A percentile compares a stretch with the other conserved stretches of the same genome.
Evolutionary conservation across 2,329 filamentous ascomycete genomes (phyloP).

Genomic region (Paecilomyces dactylethromorphus): DNA sequence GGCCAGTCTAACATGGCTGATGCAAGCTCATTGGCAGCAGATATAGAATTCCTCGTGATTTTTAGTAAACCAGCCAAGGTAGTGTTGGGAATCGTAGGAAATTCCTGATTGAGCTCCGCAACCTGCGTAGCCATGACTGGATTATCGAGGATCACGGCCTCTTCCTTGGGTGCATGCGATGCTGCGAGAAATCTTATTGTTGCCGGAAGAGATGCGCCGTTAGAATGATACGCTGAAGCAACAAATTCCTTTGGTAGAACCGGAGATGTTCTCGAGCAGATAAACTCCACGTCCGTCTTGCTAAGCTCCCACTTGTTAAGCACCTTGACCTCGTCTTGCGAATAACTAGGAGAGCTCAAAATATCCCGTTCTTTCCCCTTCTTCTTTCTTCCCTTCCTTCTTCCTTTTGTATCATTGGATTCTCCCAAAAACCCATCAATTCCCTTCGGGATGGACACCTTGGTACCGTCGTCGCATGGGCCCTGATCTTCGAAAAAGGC

Average conservation of each 20-base stretch:
- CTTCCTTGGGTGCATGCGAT: constrained; percentile 37
- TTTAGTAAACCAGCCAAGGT: constrained; percentile 49
- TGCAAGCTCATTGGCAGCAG: constrained; percentile 55
- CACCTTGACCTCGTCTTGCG: constrained; percentile 4
- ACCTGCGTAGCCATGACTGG: constrained; percentile 43
- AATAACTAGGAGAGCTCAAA: constrained; percentile 9
- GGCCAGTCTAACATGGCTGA: constrained; percentile 43
- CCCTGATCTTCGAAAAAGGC: constrained; percentile 67
- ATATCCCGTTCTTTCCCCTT: constrained; percentile 4
- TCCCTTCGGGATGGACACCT: constrained; percentile 53
- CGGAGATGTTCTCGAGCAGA: constrained; percentile 46
- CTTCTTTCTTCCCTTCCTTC: constrained; percentile 11
- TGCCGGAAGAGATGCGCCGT: constrained; percentile 48
- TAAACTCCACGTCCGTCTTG: constrained; percentile 54
- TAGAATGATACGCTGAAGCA: constrained; percentile 53
- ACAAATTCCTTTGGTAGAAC: constrained; percentile 42
- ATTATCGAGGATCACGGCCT: constrained; percentile 31
- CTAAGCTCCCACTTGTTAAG: constrained; percentile 55
- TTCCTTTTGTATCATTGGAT: constrained; percentile 39
- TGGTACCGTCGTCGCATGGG: constrained; percentile 41
- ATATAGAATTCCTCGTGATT: constrained; percentile 51
- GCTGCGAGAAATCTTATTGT: constrained; percentile 52
- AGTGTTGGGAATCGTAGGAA: constrained; percentile 43
- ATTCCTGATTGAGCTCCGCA: constrained; percentile 49
- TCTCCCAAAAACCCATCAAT: constrained; percentile 73